Percentiles rank a stretch among this genome's conserved stretches.
Conservation (phyloP, 2,329 filamentous ascomycete genomes). For the Elsinoe perseae region DNA sequence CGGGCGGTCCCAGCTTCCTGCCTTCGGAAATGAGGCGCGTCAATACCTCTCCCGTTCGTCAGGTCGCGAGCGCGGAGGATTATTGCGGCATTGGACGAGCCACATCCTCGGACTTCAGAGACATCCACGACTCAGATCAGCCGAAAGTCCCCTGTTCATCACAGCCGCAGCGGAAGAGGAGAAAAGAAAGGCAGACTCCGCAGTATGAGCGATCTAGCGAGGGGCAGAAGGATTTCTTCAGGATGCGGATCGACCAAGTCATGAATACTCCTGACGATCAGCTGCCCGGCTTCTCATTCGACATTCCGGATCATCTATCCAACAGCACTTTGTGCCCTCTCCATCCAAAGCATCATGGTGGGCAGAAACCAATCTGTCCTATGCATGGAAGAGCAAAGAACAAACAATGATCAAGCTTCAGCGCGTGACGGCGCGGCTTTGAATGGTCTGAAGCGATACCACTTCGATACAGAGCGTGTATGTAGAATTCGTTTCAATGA, state of each 20-base stretch:
- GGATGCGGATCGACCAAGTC: conserved; percentile 15
- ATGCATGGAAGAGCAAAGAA: conserved; percentile 18
- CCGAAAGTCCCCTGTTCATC: neutral
- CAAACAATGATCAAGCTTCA: neutral
- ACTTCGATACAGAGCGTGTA: too few species aligned
- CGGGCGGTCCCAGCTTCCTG: conserved; percentile 17
- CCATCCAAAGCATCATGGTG: conserved; percentile 15
- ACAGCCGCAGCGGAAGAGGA: conserved; percentile 1
- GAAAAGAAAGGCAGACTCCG: neutral
- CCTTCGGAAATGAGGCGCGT: conserved; percentile 24
- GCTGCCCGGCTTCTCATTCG: conserved; percentile 27
- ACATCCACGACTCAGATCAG: neutral
- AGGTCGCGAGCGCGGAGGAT: conserved; percentile 16
- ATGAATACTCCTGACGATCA: conserved; percentile 9
- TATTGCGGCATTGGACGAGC: conserved; percentile 17
- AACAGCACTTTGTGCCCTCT: conserved; percentile 37
- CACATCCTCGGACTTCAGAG: conserved; percentile 25
- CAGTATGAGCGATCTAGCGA: neutral
- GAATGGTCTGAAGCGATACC: too few species aligned
- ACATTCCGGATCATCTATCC: conserved; percentile 38
- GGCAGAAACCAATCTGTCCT: conserved; percentile 17
- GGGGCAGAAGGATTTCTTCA: conserved; percentile 15
- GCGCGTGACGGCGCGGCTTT: too few species aligned
- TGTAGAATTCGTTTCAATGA: too few species aligned
- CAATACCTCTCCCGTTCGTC: conserved; percentile 25